phyloP scores from a whole-genome alignment of 2,329 filamentous ascomycete species.

The Penicillium sp. region DNA sequence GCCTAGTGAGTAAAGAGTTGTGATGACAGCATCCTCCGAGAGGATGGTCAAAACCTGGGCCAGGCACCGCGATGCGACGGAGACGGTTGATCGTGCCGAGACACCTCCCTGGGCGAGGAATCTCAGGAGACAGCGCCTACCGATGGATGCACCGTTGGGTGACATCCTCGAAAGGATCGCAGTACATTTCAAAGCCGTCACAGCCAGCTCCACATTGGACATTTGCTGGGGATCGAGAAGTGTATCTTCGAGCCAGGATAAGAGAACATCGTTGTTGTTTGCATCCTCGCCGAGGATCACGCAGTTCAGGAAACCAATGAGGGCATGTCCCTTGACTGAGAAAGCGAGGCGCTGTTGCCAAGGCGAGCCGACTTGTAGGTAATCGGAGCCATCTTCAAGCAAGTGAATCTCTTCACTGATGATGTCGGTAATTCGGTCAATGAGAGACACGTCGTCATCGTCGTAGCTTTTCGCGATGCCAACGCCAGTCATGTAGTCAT shows the following conservation, averaged over 20 bases:
- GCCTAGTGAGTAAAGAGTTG: constrained; percentile 92
- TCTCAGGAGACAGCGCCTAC: constrained; percentile 77
- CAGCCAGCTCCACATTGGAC: constrained; percentile 74
- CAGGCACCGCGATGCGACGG: constrained; percentile 79
- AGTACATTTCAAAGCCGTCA: constrained; percentile 76
- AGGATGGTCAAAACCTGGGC: constrained; percentile 78
- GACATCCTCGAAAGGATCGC: constrained; percentile 77
- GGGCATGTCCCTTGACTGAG: constrained; percentile 77
- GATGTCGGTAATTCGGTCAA: constrained; percentile 66
- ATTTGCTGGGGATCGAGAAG: constrained; percentile 79
- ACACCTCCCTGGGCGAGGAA: constrained; percentile 82
- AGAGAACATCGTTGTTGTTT: constrained; percentile 75
- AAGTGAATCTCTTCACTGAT: constrained; percentile 81
- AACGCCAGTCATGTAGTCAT: constrained; percentile 67
- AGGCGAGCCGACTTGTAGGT: constrained; percentile 78
- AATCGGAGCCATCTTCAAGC: constrained; percentile 86
- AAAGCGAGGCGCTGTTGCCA: constrained; percentile 87
- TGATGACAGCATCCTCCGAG: constrained; percentile 91
- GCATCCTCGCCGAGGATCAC: constrained; percentile 77
- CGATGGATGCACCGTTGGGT: constrained; percentile 69
- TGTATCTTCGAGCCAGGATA: constrained; percentile 82
- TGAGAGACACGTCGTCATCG: constrained; percentile 43
- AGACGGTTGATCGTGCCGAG: constrained; percentile 66
- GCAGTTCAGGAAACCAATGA: constrained; percentile 85
- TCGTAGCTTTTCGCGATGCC: constrained; percentile 47